phyloP scores from a whole-genome alignment of 345 rosid species.

The Euclidium syriacum region DNA sequence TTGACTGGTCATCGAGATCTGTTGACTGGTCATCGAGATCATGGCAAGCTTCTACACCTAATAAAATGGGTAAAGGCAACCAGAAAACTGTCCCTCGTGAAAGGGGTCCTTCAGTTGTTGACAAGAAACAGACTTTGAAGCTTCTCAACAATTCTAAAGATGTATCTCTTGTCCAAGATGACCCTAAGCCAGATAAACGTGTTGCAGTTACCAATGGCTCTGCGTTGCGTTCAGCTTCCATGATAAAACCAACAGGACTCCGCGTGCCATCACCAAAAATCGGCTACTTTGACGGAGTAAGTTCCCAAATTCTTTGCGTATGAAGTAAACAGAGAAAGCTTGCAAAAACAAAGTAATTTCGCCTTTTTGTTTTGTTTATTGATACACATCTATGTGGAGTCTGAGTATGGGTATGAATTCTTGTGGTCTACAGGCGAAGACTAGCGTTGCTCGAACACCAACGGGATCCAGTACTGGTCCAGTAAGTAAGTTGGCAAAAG shows the following conservation, averaged over 20 bases:
- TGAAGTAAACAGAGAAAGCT: background rate
- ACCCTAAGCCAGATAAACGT: constrained; percentile 31
- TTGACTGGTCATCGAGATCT: constrained; percentile 73
- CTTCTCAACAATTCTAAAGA: constrained; percentile 27
- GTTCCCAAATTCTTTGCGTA: constrained; percentile 26
- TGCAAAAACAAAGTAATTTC: background rate
- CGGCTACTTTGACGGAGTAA: constrained; percentile 96
- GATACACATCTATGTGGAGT: constrained; percentile 1
- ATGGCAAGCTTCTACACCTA: constrained; percentile 46
- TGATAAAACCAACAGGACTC: constrained; percentile 71
- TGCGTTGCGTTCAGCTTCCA: constrained; percentile 32
- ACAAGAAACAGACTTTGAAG: constrained; percentile 30
- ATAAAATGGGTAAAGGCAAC: constrained; percentile 35
- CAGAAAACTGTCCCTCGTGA: constrained; percentile 12
- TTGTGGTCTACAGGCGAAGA: constrained; percentile 45
- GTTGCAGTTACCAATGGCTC: constrained; percentile 33
- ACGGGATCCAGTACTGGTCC: constrained; percentile 35
- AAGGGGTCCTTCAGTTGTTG: constrained; percentile 9
- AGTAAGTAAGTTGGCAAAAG: constrained; percentile 35
- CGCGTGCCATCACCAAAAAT: constrained; percentile 91
- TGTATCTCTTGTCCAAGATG: constrained; percentile 30
- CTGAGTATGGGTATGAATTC: constrained; percentile 7
- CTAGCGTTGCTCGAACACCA: constrained; percentile 43
- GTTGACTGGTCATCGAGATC: constrained; percentile 79
- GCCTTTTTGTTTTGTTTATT: background rate